These are phyloP conservation scores for Penicillium sp. DNA, from an alignment of 2,329 filamentous ascomycete species.

Conservation along the genomic window DNA sequence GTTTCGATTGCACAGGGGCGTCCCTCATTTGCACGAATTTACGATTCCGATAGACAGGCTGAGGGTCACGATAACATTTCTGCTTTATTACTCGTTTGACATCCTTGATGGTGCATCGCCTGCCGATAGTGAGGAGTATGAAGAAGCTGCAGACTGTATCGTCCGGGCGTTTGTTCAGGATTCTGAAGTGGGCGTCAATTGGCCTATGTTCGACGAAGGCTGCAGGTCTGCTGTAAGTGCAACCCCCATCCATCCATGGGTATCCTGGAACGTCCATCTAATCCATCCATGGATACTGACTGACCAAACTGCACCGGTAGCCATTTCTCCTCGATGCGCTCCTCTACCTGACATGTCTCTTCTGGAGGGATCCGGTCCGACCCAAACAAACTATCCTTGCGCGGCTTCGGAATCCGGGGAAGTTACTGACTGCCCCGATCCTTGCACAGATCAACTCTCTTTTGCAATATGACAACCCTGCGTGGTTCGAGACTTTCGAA, in stretches of 20 bases:
- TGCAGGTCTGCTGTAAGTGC: background rate
- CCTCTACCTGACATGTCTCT: too few species aligned
- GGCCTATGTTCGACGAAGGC: constrained; percentile 1
- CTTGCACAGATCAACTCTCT: too few species aligned
- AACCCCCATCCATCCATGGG: background rate
- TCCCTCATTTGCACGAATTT: background rate
- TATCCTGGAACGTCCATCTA: too few species aligned
- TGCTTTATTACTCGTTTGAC: constrained; percentile 2
- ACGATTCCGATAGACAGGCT: background rate
- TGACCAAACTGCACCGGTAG: too few species aligned
- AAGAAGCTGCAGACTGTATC: background rate
- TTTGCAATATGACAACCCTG: background rate
- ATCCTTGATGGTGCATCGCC: background rate
- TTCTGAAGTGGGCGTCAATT: constrained; percentile 1
- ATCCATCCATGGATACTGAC: too few species aligned
- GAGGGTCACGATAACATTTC: background rate
- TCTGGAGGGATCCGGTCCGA: too few species aligned
- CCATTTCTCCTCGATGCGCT: too few species aligned
- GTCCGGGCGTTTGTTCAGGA: background rate
- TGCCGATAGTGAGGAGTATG: background rate
- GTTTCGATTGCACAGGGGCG: background rate
- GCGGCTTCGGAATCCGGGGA: too few species aligned
- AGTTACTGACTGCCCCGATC: too few species aligned
- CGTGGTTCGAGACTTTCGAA: background rate
- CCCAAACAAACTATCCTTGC: too few species aligned